A percentile compares a stretch with the other conserved stretches of the same genome.
Evolutionary conservation across 345 rosid species (phyloP).

Genomic region (Citrus inodora): DNA sequence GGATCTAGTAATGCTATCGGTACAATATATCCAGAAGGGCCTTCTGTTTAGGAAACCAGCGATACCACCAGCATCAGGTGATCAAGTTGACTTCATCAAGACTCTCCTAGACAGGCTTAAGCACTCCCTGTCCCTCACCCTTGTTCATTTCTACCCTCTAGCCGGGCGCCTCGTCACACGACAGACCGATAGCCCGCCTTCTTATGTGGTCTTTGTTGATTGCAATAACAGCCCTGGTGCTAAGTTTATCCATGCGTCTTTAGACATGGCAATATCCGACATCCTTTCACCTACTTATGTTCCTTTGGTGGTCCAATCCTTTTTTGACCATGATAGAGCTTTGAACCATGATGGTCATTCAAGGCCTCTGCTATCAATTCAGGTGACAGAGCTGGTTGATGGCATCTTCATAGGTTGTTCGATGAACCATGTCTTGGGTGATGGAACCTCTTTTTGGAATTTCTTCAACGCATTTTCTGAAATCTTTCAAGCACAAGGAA

Average conservation of each 20-base stretch:
- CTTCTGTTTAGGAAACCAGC: slow-evolving; percentile 52
- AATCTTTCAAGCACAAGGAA: slow-evolving; percentile 45
- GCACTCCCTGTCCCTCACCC: slow-evolving; percentile 56
- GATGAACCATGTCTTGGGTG: slow-evolving; percentile 56
- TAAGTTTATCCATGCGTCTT: slow-evolving; percentile 41
- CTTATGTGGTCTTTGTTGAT: slow-evolving; percentile 49
- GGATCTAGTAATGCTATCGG: slow-evolving; percentile 74
- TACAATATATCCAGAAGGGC: slow-evolving; percentile 63
- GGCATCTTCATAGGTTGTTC: slow-evolving; percentile 71
- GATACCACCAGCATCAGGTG: slow-evolving; percentile 26
- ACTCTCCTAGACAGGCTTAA: slow-evolving; percentile 38
- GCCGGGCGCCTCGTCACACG: slow-evolving; percentile 58
- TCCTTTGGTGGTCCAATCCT: slow-evolving; percentile 52
- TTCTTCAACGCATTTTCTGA: slow-evolving; percentile 66
- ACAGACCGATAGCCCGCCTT: slow-evolving; percentile 24
- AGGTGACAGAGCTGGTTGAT: slow-evolving; percentile 64
- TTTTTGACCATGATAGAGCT: slow-evolving; percentile 67
- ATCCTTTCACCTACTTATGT: slow-evolving; percentile 48
- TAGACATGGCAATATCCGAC: slow-evolving; percentile 37
- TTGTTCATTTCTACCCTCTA: slow-evolving; percentile 68
- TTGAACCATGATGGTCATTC: slow-evolving; percentile 57
- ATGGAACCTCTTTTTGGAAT: slow-evolving; percentile 69
- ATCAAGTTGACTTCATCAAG: slow-evolving; percentile 26
- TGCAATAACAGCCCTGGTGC: slow-evolving; percentile 52
- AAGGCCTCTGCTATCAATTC: slow-evolving; percentile 46